Evolutionary conservation across 768 basidiomycete species (phyloP).

Genomic region (Phylloporus rhodoxanthus): DNA sequence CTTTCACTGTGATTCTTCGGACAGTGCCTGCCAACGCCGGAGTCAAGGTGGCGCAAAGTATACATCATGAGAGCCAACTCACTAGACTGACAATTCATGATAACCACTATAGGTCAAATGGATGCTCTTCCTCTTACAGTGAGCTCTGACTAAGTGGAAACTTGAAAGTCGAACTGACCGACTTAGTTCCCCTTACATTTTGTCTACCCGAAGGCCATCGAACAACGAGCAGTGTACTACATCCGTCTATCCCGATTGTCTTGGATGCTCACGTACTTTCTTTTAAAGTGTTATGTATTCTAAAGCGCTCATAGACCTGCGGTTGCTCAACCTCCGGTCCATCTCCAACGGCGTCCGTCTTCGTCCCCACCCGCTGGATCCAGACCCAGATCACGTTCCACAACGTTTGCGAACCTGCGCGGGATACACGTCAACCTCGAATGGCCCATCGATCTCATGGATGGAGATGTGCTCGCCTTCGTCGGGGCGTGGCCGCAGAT

Average conservation of each 20-base stretch:
- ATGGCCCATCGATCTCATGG: constrained; percentile 2
- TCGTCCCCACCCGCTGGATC: neutral
- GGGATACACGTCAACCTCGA: constrained; percentile 1
- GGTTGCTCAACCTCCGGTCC: neutral
- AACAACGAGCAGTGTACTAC: neutral
- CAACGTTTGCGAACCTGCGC: neutral
- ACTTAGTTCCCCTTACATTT: neutral
- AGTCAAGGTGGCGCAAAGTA: too few relatives aligned
- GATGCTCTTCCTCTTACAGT: too few relatives aligned
- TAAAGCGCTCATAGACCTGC: neutral
- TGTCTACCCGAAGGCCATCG: too few relatives aligned
- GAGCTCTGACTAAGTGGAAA: too few relatives aligned
- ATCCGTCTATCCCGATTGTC: neutral
- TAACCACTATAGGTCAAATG: too few relatives aligned
- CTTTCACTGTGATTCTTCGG: too few relatives aligned
- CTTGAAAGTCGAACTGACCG: neutral
- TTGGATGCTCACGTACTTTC: neutral
- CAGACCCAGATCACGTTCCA: neutral
- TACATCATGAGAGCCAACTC: too few relatives aligned
- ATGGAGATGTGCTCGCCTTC: constrained; percentile 5
- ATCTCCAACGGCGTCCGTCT: neutral
- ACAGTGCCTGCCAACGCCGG: too few relatives aligned
- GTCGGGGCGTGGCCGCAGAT: constrained; percentile 7
- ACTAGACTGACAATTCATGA: too few relatives aligned
- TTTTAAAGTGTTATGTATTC: neutral